Base-by-base conservation (phyloP, 768 basidiomycete genomes). In the Pleurotus salmoneostramineus region DNA sequence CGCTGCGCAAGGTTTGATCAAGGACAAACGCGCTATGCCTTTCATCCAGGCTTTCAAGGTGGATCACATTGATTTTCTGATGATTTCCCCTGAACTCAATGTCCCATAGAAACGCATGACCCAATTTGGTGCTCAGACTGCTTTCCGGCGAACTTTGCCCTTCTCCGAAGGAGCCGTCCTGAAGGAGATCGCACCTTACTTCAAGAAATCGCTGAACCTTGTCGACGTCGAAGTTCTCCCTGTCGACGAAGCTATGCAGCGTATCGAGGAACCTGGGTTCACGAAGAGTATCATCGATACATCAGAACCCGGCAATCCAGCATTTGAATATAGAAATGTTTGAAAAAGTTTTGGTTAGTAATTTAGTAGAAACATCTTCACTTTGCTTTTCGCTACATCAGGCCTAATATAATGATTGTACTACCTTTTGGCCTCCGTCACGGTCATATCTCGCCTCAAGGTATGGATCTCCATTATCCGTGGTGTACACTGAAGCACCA, bases 1-100 rank as follows among this genome's bases (percentile, higher is more conserved):
- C 69, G 80, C 79, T 6, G 78, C 83, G 68, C 80, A 77, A 17
- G 94, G 92, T 4, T 68, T 98, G 69, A 87, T 95, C 74, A 98
- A 97, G 81, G 94, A 98, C 75, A 98, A 98, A 78, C 84, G 87
- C 44, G 82, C 82, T 43, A 98, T 98, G 96, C 95, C 95, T 5
- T 98, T 96, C 74, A 84, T 95, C 47, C 91, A 96, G 59, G 74
- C 80, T 33, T 91, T 98, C 86, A 95, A 97, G 87, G 96, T 95
- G 54, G 37, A n/a, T 5, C 42, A 48, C 43, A 57, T 15, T 17
- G 1, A 36, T 51, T 15, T 31, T 36, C 47, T 49, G 14, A 2
- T 17, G 50, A 6, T 46, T 48, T 14, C 37, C 15, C 49, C 57
- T 64, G 32, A 60, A 6, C 11, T n/a, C n/a, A 46, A 4, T 27